These are phyloP conservation scores for Toxicodendron radicans DNA, from an alignment of 345 rosid genomes.

Conservation along the genomic window DNA sequence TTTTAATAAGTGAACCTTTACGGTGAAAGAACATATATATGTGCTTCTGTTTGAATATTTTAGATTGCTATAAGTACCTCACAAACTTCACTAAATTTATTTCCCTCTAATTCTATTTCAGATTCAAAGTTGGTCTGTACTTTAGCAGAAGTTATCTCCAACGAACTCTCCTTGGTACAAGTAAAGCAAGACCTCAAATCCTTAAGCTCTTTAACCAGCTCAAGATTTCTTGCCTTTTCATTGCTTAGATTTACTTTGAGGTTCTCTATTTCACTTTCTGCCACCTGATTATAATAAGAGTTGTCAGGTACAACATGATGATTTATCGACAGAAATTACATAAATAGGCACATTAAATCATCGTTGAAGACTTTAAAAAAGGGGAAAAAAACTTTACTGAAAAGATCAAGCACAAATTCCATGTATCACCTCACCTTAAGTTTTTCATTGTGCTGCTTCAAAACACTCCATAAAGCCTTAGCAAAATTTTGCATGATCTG, in stretches of 20 bases:
- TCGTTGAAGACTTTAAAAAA: neutral
- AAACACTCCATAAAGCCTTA: constrained; percentile 70
- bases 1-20: neutral
- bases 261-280: constrained; percentile 55
- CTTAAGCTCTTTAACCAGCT: constrained; percentile 54
- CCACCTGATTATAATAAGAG: constrained; percentile 44
- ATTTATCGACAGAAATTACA: constrained; percentile 10
- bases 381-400: neutral
- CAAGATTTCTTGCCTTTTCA: constrained; percentile 49
- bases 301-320: neutral
- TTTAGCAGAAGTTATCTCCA: constrained; percentile 25
- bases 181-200: constrained; percentile 47
- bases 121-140: constrained; percentile 25
- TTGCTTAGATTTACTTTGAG: constrained; percentile 49
- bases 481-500: constrained; percentile 64
- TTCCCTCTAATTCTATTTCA: constrained; percentile 22
- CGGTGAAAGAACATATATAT: neutral
- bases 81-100: constrained; percentile 18
- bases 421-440: constrained; percentile 49
- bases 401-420: constrained; percentile 14
- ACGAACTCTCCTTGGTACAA: constrained; percentile 32
- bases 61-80: constrained; percentile 31
- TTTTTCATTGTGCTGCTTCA: constrained; percentile 73
- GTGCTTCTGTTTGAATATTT: neutral
- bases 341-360: neutral